These are phyloP conservation scores for Gaultheria prostrata DNA, from an alignment of 148 eudicot genomes.

Conservation along the genomic window DNA sequence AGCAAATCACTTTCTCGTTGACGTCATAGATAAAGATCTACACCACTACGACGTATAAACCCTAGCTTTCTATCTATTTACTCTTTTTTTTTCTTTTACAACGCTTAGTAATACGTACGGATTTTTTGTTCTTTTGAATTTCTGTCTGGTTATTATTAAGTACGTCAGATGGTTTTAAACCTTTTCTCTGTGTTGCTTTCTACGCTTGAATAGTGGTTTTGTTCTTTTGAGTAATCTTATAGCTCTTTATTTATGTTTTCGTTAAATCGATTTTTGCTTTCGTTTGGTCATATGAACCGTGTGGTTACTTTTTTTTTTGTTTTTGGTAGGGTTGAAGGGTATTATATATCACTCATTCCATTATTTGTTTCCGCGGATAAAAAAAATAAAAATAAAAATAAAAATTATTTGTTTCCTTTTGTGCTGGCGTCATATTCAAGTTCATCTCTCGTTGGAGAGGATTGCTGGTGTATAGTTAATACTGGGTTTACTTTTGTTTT, in stretches of 20 bases:
- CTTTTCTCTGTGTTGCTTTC: neutral
- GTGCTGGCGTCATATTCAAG: neutral
- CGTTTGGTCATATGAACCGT: too few species aligned
- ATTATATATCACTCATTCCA: too few species aligned
- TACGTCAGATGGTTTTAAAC: neutral
- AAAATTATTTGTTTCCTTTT: neutral
- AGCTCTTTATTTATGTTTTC: too few species aligned
- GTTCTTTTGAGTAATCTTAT: neutral
- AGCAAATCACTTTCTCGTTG: slow-evolving; percentile 72
- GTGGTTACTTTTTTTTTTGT: too few species aligned
- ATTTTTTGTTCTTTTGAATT: neutral
- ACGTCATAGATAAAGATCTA: slow-evolving; percentile 42
- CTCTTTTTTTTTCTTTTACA: neutral
- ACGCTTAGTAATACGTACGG: neutral
- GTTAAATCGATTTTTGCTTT: too few species aligned
- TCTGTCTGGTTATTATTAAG: neutral
- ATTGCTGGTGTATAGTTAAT: neutral
- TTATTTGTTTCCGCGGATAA: too few species aligned
- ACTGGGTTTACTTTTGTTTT: neutral
- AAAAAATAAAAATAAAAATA: too few species aligned
- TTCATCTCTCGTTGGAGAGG: neutral
- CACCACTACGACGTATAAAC: slow-evolving; percentile 71
- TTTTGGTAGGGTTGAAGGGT: neutral
- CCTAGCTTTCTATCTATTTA: neutral
- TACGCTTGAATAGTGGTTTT: neutral